A percentile compares a stretch with the other conserved stretches of the same genome.
These are phyloP conservation scores for Phytophthora macrochlamydospora DNA, from an alignment of 352 stramenopile genomes.

Conservation along the genomic window DNA sequence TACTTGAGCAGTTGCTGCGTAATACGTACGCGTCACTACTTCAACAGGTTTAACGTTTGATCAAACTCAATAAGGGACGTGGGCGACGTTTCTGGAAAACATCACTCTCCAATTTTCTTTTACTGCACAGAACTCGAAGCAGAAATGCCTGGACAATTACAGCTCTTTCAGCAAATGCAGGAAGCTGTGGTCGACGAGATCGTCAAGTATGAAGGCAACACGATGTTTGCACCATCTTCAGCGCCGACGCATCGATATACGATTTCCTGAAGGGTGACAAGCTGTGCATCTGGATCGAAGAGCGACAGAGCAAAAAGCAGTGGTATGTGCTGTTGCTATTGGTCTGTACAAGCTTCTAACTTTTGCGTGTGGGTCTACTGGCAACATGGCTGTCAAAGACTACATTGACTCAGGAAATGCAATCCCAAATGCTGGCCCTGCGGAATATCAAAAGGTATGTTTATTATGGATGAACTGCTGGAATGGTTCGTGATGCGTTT, in stretches of 20 bases:
- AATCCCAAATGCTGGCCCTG: background rate
- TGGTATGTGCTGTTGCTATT: constrained; percentile 9
- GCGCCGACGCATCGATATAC: constrained; percentile 4
- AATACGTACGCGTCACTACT: constrained; percentile 43
- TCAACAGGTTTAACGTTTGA: constrained; percentile 35
- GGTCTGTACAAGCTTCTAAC: background rate
- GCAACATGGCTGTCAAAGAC: background rate
- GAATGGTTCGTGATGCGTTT: background rate
- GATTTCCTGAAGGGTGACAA: background rate
- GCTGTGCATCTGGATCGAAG: constrained; percentile 7
- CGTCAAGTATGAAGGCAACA: constrained; percentile 3
- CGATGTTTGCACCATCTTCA: background rate
- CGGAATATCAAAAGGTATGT: background rate
- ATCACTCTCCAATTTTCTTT: too few relatives aligned
- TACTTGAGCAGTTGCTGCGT: constrained; percentile 41
- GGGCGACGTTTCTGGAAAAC: too few relatives aligned
- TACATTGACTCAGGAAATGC: constrained; percentile 1
- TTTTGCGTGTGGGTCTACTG: background rate
- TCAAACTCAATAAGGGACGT: background rate
- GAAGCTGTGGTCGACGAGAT: background rate
- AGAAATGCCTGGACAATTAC: too few relatives aligned
- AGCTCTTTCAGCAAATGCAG: background rate
- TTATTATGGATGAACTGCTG: background rate
- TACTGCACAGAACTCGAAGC: too few relatives aligned
- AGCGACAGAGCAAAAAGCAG: constrained; percentile 8